Percentiles rank a stretch among this genome's conserved stretches.
Conservation (phyloP, 164 flowering plant genomes). For the Berberis vulgaris region DNA sequence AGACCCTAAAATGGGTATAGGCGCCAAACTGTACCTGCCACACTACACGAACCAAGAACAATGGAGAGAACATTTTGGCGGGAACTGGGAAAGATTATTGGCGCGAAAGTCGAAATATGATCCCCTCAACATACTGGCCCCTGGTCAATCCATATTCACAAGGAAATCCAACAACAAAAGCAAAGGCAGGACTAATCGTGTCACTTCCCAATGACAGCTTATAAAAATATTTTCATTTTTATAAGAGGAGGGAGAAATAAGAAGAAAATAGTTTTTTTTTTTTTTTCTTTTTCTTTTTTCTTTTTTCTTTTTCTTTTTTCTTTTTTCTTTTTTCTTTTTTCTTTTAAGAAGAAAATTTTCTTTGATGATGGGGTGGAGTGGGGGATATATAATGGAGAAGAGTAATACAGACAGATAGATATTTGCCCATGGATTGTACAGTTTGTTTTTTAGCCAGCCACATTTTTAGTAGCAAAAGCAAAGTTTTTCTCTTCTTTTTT, state of each 20-base stretch:
- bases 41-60: slow-evolving; percentile 51
- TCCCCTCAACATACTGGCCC: slow-evolving; percentile 71
- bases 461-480: too few relatives aligned
- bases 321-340: slow-evolving; percentile 1
- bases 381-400: too few relatives aligned
- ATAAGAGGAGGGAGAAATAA: background rate
- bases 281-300: too few relatives aligned
- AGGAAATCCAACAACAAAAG: slow-evolving; percentile 19
- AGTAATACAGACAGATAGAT: too few relatives aligned
- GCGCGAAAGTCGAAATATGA: slow-evolving; percentile 63
- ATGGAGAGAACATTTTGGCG: slow-evolving; percentile 76
- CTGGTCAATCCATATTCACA: slow-evolving; percentile 76
- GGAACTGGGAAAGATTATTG: slow-evolving; percentile 49
- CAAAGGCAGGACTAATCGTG: background rate
- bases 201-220: slow-evolving; percentile 11
- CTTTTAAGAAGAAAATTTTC: slow-evolving; percentile 7
- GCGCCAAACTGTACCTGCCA: slow-evolving; percentile 76
- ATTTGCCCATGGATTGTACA: background rate
- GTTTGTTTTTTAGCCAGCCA: background rate
- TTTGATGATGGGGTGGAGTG: background rate
- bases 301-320: slow-evolving; percentile 6
- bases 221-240: too few relatives aligned
- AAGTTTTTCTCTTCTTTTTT: too few relatives aligned
- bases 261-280: background rate
- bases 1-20: slow-evolving; percentile 11